phyloP scores from a whole-genome alignment of 345 rosid species.

The Euphorbia peplus region DNA sequence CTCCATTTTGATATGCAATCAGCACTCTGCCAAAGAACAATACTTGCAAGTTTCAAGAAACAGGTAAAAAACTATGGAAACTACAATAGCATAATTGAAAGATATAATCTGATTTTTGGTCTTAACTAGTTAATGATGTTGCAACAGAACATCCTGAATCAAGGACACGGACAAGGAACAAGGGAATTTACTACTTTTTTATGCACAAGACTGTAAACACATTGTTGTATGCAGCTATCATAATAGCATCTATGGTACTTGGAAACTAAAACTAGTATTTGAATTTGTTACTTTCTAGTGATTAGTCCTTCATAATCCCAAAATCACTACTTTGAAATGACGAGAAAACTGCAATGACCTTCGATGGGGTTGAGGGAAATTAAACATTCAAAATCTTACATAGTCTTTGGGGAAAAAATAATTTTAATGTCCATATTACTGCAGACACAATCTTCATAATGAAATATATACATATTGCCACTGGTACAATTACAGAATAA shows the following conservation, averaged over 20 bases:
- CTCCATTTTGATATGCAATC: slow-evolving; percentile 73
- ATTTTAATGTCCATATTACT: not conserved
- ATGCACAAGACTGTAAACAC: not conserved
- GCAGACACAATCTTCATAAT: not conserved
- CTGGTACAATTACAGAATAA: not conserved
- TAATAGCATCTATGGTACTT: not conserved
- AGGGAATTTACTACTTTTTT: not conserved
- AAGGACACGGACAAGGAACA: not conserved
- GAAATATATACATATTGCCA: not conserved
- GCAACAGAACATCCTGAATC: not conserved
- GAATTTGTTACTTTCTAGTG: not conserved
- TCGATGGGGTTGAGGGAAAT: not conserved
- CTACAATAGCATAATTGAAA: not conserved
- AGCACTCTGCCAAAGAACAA: slow-evolving; percentile 55
- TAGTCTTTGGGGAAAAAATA: not conserved
- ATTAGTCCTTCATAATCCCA: not conserved
- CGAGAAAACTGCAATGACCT: not conserved
- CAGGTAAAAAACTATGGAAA: not conserved
- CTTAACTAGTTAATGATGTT: not conserved
- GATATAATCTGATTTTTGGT: slow-evolving; percentile 8
- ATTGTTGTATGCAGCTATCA: not conserved
- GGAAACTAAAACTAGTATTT: not conserved
- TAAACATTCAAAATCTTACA: not conserved
- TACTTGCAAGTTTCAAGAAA: not conserved
- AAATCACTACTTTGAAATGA: slow-evolving; percentile 3